Base-by-base conservation (phyloP, 2,329 filamentous ascomycete species). In the Celoporthe dispersa region DNA sequence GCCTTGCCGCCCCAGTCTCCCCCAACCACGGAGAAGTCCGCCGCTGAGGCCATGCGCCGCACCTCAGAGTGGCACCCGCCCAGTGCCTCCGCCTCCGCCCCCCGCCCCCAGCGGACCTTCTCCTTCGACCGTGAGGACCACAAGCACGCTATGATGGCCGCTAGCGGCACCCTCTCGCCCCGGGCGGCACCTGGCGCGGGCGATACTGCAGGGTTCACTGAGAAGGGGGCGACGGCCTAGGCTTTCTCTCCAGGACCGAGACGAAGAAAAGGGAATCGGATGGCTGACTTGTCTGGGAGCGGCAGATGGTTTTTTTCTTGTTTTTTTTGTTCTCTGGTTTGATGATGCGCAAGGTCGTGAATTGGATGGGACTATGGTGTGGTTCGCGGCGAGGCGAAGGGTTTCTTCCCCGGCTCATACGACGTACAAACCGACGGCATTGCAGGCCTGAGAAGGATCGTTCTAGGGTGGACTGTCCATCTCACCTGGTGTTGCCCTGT, bases 81-180 rank as follows among this genome's bases (percentile, higher is more conserved):
- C 25, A 64, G 28, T 2, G 9, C 39, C 25, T 25, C 62, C 19
- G 16, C 6, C 25, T 48, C 41, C 41, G 28, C 41, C 8, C 25
- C 37, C n/a, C 19, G 82, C 67, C 78, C 81, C 12, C 83, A 85
- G 62, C 84, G 84, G 76, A 86, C 85, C 77, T 88, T 83, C 81
- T 87, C 85, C 78, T 89, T 84, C 81, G 83, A 80, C 75, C 79
- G 80, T 48, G 84, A 89, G 77, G 86, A 87, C 75, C 82, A 82
- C 77, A 87, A 87, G 77, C 86, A 83, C 72, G 74, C 85, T 78
- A 85, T 87, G 74, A 84, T 86, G 84, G 53, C 70, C 31, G 66
- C 66, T 35, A 66, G 65, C 25, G 70, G 70, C 4, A 59, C 57
- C 37, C 62, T 72, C n/a, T 64, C 62, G 39, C 44, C 78, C 77